Evolutionary conservation across 352 stramenopile species (phyloP), one percentile per base, ranked within the genome.

Genomic region (Phytopythium chamaehyphon): DNA sequence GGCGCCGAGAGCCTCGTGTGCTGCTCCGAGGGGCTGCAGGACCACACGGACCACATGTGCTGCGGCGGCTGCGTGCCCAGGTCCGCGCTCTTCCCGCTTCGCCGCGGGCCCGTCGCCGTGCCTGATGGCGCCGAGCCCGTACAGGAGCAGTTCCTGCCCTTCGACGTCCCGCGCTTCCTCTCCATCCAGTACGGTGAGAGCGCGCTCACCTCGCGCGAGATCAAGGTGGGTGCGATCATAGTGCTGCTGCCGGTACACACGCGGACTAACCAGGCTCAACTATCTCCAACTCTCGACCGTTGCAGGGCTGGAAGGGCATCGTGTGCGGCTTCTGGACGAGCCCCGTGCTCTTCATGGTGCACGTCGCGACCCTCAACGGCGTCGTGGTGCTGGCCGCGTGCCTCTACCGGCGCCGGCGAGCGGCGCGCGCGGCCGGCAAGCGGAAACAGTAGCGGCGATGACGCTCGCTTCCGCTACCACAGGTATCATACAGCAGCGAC

Each of bases 261-360:
- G n/a, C n/a, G n/a, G n/a, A n/a, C n/a, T n/a, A n/a, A n/a, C n/a
- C n/a, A n/a, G 31, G 37, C 11, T 59, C 50, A 28, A 10, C 19
- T 11, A 18, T 55, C 45, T 42, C 19, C 40, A 19, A 47, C 26
- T 6, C 14, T 24, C 4, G 12, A 12, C 18, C 26, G 36, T 19
- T 11, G 19, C 54, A 90, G 79, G 80, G 80, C 21, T 90, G 80
- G 80, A 90, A 90, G 54, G 64, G 76, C n/a, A 56, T 90, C 16
- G 76, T 83, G 22, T 90, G 80, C 54, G 80, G 76, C 23, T 90
- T 83, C 57, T 90, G 80, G 80, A 88, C 71, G 5, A 80, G 65
- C 58, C 80, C 76, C 21, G 39, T 83, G 36, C 60, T 87, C 42
- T 90, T 88, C 64, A 64, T 66, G 28, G 45, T 82, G 52, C 65